These are phyloP conservation scores for Amoebophrya sp. DNA, from an alignment of 169 alveolate genomes.

Conservation along the genomic window DNA sequence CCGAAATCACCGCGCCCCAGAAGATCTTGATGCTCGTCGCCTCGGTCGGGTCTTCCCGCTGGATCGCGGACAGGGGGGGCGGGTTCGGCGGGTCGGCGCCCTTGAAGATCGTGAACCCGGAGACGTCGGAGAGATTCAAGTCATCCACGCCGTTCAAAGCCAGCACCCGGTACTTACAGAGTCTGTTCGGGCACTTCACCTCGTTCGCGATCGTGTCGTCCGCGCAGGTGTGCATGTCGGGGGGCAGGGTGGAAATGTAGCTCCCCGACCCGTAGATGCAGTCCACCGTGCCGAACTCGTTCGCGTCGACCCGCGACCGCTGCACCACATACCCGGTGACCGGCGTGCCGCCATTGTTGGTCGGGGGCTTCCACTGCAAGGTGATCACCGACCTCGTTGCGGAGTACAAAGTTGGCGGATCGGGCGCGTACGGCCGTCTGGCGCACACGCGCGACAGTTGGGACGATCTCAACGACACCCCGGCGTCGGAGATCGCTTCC, in stretches of 20 bases:
- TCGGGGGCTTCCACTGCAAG: slow-evolving; percentile 43
- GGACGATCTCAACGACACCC: background rate
- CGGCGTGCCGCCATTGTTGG: slow-evolving; percentile 48
- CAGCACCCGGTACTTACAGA: slow-evolving; percentile 44
- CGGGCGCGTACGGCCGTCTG: background rate
- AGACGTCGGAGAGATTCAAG: slow-evolving; percentile 43
- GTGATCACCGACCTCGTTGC: slow-evolving; percentile 21
- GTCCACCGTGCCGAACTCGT: background rate
- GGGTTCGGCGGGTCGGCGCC: slow-evolving; percentile 41
- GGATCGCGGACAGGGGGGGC: slow-evolving; percentile 27
- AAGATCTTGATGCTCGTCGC: slow-evolving; percentile 37
- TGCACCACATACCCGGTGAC: slow-evolving; percentile 38
- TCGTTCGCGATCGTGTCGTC: slow-evolving; percentile 31
- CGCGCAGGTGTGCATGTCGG: slow-evolving; percentile 32
- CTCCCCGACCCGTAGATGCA: background rate
- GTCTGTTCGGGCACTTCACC: slow-evolving; percentile 13
- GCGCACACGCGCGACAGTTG: slow-evolving; percentile 5
- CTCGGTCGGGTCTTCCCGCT: slow-evolving; percentile 39
- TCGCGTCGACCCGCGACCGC: slow-evolving; percentile 27
- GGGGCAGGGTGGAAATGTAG: slow-evolving; percentile 35
- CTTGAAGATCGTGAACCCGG: slow-evolving; percentile 36
- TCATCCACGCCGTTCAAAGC: slow-evolving; percentile 47
- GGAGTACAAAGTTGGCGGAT: background rate
- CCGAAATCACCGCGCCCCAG: slow-evolving; percentile 40
- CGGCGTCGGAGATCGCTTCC: slow-evolving; percentile 44